Evolutionary conservation across 2,329 filamentous ascomycete genomes (phyloP).

Genomic region (Paraphaeosphaeria sporulosa): DNA sequence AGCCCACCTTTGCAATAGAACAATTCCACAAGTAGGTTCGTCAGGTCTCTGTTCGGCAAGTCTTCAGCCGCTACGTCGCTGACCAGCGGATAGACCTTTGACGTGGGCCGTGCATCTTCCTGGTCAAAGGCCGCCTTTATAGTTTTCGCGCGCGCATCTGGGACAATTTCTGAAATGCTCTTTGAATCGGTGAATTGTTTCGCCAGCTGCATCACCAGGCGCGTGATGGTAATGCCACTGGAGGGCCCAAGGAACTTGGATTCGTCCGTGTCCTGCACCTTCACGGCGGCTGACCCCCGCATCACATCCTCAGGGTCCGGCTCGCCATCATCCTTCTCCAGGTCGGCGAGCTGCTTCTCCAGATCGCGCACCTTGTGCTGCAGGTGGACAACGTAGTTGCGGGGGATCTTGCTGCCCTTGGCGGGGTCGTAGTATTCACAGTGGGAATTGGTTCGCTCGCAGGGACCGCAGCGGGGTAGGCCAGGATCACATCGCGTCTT

Average conservation of each 20-base stretch:
- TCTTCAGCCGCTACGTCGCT: slow-evolving; percentile 81
- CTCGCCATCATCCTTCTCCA: slow-evolving; percentile 76
- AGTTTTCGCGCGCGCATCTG: slow-evolving; percentile 72
- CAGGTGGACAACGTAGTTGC: slow-evolving; percentile 90
- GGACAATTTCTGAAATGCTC: slow-evolving; percentile 90
- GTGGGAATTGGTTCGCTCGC: slow-evolving; percentile 86
- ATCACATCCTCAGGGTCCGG: slow-evolving; percentile 84
- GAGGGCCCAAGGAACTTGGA: slow-evolving; percentile 91
- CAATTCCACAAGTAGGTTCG: slow-evolving; percentile 80
- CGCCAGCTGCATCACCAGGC: slow-evolving; percentile 93
- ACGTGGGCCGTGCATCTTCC: slow-evolving; percentile 71
- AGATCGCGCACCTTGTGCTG: slow-evolving; percentile 85
- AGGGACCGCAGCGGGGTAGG: slow-evolving; percentile 88
- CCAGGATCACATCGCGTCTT: slow-evolving; percentile 97
- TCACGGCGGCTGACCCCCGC: slow-evolving; percentile 83
- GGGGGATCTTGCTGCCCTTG: slow-evolving; percentile 84
- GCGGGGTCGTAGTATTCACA: slow-evolving; percentile 96
- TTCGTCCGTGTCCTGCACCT: slow-evolving; percentile 84
- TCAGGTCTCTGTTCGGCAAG: slow-evolving; percentile 76
- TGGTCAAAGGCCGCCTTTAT: slow-evolving; percentile 72
- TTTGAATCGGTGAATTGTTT: slow-evolving; percentile 92
- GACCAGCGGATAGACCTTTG: slow-evolving; percentile 88
- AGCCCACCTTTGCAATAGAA: slow-evolving; percentile 80
- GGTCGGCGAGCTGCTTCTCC: slow-evolving; percentile 80
- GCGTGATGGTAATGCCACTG: slow-evolving; percentile 93